Conservation (phyloP, 2,329 filamentous ascomycete species). For the Fusarium bactridioides region DNA sequence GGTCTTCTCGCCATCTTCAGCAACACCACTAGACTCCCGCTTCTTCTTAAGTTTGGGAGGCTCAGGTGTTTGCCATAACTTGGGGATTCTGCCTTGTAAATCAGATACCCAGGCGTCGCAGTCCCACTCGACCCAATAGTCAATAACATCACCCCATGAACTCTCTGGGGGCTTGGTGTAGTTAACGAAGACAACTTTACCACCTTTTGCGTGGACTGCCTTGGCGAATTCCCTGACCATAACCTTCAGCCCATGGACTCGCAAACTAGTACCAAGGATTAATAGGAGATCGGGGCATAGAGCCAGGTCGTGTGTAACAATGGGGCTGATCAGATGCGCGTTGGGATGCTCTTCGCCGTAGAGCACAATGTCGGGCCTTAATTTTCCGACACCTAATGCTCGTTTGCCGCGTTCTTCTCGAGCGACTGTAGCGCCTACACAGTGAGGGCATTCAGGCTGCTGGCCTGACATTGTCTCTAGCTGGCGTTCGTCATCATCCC, state of each 20-base stretch:
- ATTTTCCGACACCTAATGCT: constrained; percentile 70
- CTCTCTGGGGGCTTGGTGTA: constrained; percentile 76
- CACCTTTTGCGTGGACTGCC: constrained; percentile 71
- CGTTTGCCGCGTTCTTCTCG: constrained; percentile 72
- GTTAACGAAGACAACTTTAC: constrained; percentile 77
- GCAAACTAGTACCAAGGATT: constrained; percentile 75
- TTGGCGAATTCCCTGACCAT: constrained; percentile 77
- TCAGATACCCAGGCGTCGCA: constrained; percentile 77
- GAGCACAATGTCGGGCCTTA: constrained; percentile 76
- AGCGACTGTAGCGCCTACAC: constrained; percentile 67
- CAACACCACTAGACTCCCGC: constrained; percentile 41
- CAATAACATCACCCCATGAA: constrained; percentile 75
- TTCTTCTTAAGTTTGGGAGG: constrained; percentile 53
- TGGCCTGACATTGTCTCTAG: constrained; percentile 67
- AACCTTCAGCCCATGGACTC: constrained; percentile 75
- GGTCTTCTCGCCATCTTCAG: constrained; percentile 38
- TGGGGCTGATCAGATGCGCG: constrained; percentile 71
- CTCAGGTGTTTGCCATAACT: constrained; percentile 65
- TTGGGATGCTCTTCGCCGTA: constrained; percentile 78
- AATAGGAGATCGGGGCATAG: constrained; percentile 72
- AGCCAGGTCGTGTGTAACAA: constrained; percentile 72
- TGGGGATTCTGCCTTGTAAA: constrained; percentile 64
- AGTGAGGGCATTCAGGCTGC: constrained; percentile 73
- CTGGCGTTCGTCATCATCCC: constrained; percentile 66
- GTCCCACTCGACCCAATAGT: constrained; percentile 79